These are phyloP conservation scores for Aureobasidium sp. DNA, from an alignment of 2,329 filamentous ascomycete genomes.

Conservation along the genomic window DNA sequence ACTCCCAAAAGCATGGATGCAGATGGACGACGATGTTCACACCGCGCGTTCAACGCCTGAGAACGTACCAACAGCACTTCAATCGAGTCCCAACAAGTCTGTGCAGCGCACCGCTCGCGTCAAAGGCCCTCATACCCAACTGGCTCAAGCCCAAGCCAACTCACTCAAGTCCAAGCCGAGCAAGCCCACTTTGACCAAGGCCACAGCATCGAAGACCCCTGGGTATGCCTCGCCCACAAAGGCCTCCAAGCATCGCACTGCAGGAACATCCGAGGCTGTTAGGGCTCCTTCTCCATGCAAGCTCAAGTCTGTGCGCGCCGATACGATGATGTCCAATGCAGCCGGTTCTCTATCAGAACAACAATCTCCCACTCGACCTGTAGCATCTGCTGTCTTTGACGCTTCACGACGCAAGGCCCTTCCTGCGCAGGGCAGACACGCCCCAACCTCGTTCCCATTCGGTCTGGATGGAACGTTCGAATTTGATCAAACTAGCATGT, in stretches of 20 bases:
- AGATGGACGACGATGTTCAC: not conserved
- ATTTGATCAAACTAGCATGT: not conserved
- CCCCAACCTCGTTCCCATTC: not conserved
- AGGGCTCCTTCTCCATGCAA: slow-evolving; percentile 4
- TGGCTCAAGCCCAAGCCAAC: not conserved
- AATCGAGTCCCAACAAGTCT: not conserved
- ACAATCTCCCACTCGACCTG: not conserved
- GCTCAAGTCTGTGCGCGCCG: not conserved
- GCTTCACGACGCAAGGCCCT: not conserved
- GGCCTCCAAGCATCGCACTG: slow-evolving; percentile 5
- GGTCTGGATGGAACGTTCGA: slow-evolving; percentile 3
- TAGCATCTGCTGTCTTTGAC: not conserved
- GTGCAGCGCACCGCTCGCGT: not conserved
- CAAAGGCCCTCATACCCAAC: not conserved
- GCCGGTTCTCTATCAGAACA: not conserved
- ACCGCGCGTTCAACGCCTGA: not conserved
- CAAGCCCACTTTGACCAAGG: slow-evolving; percentile 6
- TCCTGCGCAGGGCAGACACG: not conserved
- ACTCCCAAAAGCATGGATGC: slow-evolving; percentile 25
- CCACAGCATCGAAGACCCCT: not conserved
- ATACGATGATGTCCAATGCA: not conserved
- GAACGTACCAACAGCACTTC: not conserved
- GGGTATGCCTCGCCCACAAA: slow-evolving; percentile 13
- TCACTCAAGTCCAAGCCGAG: slow-evolving; percentile 12
- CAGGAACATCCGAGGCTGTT: not conserved